phyloP scores from a whole-genome alignment of 2,329 filamentous ascomycete species.

The Penicillium hesseltinei region DNA sequence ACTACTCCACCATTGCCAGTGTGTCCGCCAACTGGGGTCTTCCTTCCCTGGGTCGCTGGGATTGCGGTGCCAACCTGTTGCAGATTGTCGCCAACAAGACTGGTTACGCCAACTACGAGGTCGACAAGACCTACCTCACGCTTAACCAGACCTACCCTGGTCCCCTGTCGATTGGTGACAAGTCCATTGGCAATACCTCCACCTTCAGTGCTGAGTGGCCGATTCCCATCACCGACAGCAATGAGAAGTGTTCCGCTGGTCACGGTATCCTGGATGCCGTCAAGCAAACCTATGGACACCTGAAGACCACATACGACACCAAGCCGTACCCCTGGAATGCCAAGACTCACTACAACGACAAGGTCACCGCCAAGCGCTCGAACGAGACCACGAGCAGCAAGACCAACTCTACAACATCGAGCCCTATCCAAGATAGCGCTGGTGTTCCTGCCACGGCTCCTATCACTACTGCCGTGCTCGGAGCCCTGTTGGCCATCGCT shows the following conservation, averaged over 20 bases:
- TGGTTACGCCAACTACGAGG: constrained; percentile 50
- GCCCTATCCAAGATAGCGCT: constrained; percentile 4
- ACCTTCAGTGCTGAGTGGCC: constrained; percentile 31
- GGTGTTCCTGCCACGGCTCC: constrained; percentile 11
- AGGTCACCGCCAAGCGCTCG: constrained; percentile 30
- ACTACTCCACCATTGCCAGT: constrained; percentile 70
- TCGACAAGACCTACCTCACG: constrained; percentile 45
- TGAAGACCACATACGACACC: constrained; percentile 32
- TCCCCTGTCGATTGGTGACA: constrained; percentile 28
- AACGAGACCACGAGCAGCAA: constrained; percentile 1
- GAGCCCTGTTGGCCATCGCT: constrained; percentile 16
- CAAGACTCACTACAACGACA: constrained; percentile 20
- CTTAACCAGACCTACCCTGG: constrained; percentile 58
- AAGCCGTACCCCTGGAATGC: constrained; percentile 27
- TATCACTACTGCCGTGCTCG: constrained; percentile 10
- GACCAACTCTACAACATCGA: constrained; percentile 14
- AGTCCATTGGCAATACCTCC: constrained; percentile 12
- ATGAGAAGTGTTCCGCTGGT: constrained; percentile 36
- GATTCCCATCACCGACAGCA: constrained; percentile 27
- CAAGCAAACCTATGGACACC: constrained; percentile 30
- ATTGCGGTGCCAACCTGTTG: constrained; percentile 70
- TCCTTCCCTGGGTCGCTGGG: constrained; percentile 67
- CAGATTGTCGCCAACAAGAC: constrained; percentile 59
- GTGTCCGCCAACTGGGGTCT: constrained; percentile 69
- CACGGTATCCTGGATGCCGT: constrained; percentile 35